Evolutionary conservation across 176 grass and related monocot genomes (phyloP).

Genomic region (Rhynchospora pubera): DNA sequence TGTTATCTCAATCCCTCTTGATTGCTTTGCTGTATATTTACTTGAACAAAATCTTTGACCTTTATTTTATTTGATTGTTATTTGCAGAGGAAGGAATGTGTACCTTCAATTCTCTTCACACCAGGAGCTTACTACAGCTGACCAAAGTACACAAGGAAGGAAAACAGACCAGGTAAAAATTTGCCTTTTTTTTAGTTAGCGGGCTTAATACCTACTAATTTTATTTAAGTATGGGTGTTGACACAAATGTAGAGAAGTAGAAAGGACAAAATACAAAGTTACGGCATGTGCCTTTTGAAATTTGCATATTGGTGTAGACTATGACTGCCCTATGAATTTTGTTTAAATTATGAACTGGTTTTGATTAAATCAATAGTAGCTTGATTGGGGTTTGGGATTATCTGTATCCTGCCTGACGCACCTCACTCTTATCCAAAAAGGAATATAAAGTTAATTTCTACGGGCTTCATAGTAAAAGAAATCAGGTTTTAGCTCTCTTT

Average conservation of each 20-base stretch:
- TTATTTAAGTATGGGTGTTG: background rate
- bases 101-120: constrained; percentile 60
- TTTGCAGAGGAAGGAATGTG: constrained; percentile 43
- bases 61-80: background rate
- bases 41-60: background rate
- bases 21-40: background rate
- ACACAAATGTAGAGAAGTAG: background rate
- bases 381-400: no score
- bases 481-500: background rate
- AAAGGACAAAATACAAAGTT: background rate
- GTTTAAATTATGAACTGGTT: background rate
- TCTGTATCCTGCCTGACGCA: no score
- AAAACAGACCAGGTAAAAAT: constrained; percentile 40
- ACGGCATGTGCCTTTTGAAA: background rate
- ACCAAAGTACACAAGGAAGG: constrained; percentile 42
- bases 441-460: background rate
- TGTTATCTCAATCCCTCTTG: background rate
- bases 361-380: background rate
- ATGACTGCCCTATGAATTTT: background rate
- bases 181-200: background rate
- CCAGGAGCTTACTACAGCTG: constrained; percentile 44
- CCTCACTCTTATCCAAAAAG: background rate
- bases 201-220: background rate
- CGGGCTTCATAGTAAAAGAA: no score
- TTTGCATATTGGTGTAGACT: background rate